Evolutionary conservation across 2,329 filamentous ascomycete species (phyloP).

Genomic region (Colletotrichum zoysiae): DNA sequence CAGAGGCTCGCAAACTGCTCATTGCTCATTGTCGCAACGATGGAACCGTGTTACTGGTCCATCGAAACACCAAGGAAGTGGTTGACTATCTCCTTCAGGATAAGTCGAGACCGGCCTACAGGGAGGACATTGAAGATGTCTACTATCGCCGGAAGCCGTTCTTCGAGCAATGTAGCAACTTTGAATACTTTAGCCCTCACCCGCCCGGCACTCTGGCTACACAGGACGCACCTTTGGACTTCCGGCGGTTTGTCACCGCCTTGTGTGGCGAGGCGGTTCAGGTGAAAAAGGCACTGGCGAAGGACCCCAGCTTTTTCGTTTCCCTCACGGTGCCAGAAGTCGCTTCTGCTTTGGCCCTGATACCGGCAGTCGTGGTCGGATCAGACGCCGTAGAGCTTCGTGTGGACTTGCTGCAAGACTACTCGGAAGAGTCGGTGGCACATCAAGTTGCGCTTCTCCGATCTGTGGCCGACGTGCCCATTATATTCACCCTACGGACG

Average conservation of each 20-base stretch:
- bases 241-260: slow-evolving; percentile 74
- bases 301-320: slow-evolving; percentile 89
- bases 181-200: slow-evolving; percentile 89
- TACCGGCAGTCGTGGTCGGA: slow-evolving; percentile 82
- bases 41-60: slow-evolving; percentile 88
- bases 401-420: slow-evolving; percentile 89
- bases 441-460: slow-evolving; percentile 86
- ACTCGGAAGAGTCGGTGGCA: slow-evolving; percentile 80
- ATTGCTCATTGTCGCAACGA: slow-evolving; percentile 78
- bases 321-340: slow-evolving; percentile 88
- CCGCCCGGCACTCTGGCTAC: slow-evolving; percentile 45
- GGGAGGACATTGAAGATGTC: slow-evolving; percentile 91
- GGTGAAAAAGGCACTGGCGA: slow-evolving; percentile 48
- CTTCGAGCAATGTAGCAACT: slow-evolving; percentile 94
- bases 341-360: slow-evolving; percentile 69
- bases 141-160: slow-evolving; percentile 90
- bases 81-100: slow-evolving; percentile 90
- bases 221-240: slow-evolving; percentile 61
- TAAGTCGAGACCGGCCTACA: slow-evolving; percentile 91
- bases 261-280: slow-evolving; percentile 49
- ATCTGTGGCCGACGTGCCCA: slow-evolving; percentile 77
- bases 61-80: slow-evolving; percentile 87
- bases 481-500: slow-evolving; percentile 94
- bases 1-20: slow-evolving; percentile 82
- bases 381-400: slow-evolving; percentile 94